Base-by-base conservation (phyloP, 495 filamentous ascomycete species). In the Pseudevernia furfuracea region DNA sequence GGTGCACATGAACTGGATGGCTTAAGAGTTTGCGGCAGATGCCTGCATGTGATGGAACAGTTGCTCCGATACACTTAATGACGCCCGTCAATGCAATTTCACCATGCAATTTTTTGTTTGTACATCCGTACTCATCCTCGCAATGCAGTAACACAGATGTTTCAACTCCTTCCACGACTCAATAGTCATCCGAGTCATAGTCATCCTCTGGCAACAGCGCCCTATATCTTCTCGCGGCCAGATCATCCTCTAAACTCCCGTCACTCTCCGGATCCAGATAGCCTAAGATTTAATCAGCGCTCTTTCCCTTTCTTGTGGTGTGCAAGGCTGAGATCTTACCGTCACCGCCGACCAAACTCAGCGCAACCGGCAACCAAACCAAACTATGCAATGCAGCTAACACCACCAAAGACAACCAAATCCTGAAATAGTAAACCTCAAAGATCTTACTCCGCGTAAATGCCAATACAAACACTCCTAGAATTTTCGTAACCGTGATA, bases 401-500 rank as follows among this genome's bases (percentile, higher is more conserved):
- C 28, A 91, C 67, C 44, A 97, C 91, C 65, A 99, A 80, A 53
- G 92, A 88, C 28, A 96, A 72, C 94, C 94, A 99, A 43, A 99
- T 88, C 11, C 94, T 80, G 78, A 99, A 99, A 74, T 97, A 99
- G 75, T 97, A 99, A 61, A 97, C 89, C 79, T 97, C 95, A 71
- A 99, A 99, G 73, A 99, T 97, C 83, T 97, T 97, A 75, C 91
- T 96, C 32, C 89, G 77, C 11, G 94, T 99, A 67, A 96, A 97
- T 0, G 92, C 94, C 19, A 99, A 80, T 48, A 99, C 94, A 58
- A 81, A 87, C 4, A 99, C 95, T 2, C 94, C 94, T 12, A 99
- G 76, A 2, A 97, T 77, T 74, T 99, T 99, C 28, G 94, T 99
- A 34, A 99, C 77, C 1, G 92, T 97, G 72, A 99, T 99, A 0